Evolutionary conservation across 2,329 filamentous ascomycete species (phyloP).

Genomic region (Diaporthe sp.): DNA sequence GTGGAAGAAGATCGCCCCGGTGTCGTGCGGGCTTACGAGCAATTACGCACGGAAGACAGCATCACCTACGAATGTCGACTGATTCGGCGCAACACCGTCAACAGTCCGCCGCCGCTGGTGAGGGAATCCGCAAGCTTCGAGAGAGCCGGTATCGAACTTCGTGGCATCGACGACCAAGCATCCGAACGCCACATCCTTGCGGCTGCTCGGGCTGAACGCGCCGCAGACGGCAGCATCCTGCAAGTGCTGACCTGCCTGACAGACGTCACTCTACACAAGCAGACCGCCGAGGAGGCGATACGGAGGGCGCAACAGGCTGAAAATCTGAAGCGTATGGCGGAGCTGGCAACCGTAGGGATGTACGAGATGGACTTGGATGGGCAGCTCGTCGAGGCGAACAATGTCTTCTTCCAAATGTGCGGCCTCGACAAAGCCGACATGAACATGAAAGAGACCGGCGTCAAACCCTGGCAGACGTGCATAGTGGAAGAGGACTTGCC

Average conservation of each 20-base stretch:
- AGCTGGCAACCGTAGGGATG: constrained; percentile 68
- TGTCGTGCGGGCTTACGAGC: constrained; percentile 58
- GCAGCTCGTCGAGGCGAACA: constrained; percentile 64
- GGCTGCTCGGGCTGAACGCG: constrained; percentile 62
- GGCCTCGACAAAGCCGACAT: constrained; percentile 62
- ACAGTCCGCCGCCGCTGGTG: constrained; percentile 48
- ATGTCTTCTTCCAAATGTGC: constrained; percentile 67
- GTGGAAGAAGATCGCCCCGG: constrained; percentile 61
- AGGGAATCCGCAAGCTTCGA: constrained; percentile 55
- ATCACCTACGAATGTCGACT: constrained; percentile 63
- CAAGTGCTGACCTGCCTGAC: constrained; percentile 65
- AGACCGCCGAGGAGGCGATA: constrained; percentile 63
- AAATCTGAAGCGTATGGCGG: constrained; percentile 68
- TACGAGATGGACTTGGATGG: constrained; percentile 68
- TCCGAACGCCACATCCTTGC: constrained; percentile 61
- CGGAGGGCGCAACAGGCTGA: constrained; percentile 65
- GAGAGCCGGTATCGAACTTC: constrained; percentile 52
- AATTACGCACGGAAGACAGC: constrained; percentile 54
- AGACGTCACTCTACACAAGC: constrained; percentile 65
- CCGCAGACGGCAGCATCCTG: constrained; percentile 58
- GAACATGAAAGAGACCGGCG: constrained; percentile 45
- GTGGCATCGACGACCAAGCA: constrained; percentile 50
- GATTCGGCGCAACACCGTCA: constrained; percentile 46
- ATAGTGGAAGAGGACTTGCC: constrained; percentile 61
- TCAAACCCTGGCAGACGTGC: constrained; percentile 61